phyloP scores from a whole-genome alignment of 177 flowering plant genomes.

The Telopea speciosissima region DNA sequence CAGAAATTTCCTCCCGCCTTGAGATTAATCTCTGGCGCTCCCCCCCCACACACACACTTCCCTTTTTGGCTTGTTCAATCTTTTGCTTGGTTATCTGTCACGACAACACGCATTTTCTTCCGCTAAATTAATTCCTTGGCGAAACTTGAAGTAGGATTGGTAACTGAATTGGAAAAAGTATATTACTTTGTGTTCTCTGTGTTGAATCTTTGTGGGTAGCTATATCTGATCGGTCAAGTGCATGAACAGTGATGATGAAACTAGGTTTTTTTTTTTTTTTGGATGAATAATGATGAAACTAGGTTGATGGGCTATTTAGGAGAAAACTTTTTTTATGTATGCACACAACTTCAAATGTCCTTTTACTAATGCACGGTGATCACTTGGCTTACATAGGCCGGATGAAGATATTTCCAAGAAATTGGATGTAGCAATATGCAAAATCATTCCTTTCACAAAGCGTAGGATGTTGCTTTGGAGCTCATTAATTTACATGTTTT shows the following conservation, averaged over 20 bases:
- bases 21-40: not conserved
- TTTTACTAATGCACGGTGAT: not conserved
- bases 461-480: conserved; percentile 50
- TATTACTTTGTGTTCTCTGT: not conserved
- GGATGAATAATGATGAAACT: not conserved
- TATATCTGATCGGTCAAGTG: not conserved
- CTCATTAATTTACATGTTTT: conserved; percentile 31
- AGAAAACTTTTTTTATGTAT: not conserved
- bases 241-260: not conserved
- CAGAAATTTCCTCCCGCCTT: not conserved
- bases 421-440: conserved; percentile 23
- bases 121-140: not conserved
- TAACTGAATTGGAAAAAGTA: not conserved
- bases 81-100: not conserved
- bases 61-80: not conserved
- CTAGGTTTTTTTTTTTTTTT: too few species aligned
- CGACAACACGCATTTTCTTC: not conserved
- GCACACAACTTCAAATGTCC: not conserved
- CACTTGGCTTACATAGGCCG: conserved; percentile 13
- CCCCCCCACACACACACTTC: too few species aligned
- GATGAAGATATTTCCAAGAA: conserved; percentile 19
- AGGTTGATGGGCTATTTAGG: not conserved
- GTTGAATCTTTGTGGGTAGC: not conserved
- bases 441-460: conserved; percentile 31
- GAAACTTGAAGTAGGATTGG: not conserved